These are phyloP conservation scores for Quercus tomentella DNA, from an alignment of 331 rosid genomes.

Conservation along the genomic window DNA sequence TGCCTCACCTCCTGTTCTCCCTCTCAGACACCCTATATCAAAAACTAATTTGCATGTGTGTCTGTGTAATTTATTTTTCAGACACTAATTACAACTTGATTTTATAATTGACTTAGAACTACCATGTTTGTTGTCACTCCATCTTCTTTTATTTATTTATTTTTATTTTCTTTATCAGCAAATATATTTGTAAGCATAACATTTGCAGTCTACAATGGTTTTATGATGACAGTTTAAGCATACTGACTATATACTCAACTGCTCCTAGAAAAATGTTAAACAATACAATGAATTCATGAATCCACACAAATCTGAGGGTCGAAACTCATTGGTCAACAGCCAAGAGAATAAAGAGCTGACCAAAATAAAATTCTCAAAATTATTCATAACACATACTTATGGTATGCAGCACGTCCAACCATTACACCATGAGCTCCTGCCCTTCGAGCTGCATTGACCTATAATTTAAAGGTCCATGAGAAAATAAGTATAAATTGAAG, in stretches of 20 bases:
- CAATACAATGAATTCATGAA: too few species aligned
- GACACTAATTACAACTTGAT: not conserved
- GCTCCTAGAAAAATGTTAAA: too few species aligned
- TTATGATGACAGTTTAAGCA: too few species aligned
- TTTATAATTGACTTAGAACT: not conserved
- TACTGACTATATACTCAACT: too few species aligned
- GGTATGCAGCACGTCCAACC: conserved; percentile 92
- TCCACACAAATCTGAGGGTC: too few species aligned
- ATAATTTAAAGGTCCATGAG: conserved; percentile 15
- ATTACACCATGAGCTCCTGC: conserved; percentile 97
- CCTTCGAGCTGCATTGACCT: conserved; percentile 73
- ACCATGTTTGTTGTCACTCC: not conserved
- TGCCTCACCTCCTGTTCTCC: not conserved
- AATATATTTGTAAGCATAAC: too few species aligned
- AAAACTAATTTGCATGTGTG: not conserved
- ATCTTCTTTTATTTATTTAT: not conserved
- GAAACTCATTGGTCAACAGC: too few species aligned
- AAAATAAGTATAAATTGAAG: conserved; percentile 14
- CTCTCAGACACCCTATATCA: not conserved
- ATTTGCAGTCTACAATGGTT: too few species aligned
- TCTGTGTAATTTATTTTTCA: not conserved
- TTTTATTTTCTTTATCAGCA: too few species aligned
- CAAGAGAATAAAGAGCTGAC: too few species aligned
- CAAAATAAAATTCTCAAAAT: not conserved
- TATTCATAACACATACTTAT: conserved; percentile 38